phyloP scores from a whole-genome alignment of 352 stramenopile species.

The Phytophthora hibernalis region DNA sequence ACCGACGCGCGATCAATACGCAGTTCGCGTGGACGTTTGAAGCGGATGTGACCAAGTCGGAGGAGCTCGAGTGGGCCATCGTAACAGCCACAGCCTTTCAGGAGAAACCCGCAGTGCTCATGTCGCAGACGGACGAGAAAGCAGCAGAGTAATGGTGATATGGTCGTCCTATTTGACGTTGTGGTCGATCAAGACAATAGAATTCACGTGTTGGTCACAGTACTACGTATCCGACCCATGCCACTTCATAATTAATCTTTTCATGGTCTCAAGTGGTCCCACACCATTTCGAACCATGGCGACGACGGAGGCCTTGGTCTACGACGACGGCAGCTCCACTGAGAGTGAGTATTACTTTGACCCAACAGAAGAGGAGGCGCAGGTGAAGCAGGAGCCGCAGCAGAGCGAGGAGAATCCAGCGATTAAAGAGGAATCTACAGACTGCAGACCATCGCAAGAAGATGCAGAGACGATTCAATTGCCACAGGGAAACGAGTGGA shows the following conservation, averaged over 20 bases:
- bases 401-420: background rate
- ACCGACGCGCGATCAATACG: slow-evolving; percentile 54
- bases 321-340: slow-evolving; percentile 43
- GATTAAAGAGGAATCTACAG: slow-evolving; percentile 12
- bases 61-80: slow-evolving; percentile 54
- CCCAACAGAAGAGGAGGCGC: background rate
- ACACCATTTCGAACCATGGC: background rate
- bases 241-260: no score
- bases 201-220: background rate
- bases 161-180: no score
- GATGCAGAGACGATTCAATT: slow-evolving; percentile 4
- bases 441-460: background rate
- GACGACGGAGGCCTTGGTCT: background rate
- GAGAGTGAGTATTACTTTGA: slow-evolving; percentile 44
- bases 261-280: background rate
- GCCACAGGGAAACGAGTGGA: slow-evolving; percentile 36
- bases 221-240: no score
- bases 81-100: slow-evolving; percentile 44
- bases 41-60: slow-evolving; percentile 49
- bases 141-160: background rate
- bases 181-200: background rate
- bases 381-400: background rate
- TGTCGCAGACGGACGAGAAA: slow-evolving; percentile 9
- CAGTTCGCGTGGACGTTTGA: slow-evolving; percentile 67
- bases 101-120: slow-evolving; percentile 36